Evolutionary conservation across 2,329 filamentous ascomycete species (phyloP).

Genomic region (Nemania sp.): DNA sequence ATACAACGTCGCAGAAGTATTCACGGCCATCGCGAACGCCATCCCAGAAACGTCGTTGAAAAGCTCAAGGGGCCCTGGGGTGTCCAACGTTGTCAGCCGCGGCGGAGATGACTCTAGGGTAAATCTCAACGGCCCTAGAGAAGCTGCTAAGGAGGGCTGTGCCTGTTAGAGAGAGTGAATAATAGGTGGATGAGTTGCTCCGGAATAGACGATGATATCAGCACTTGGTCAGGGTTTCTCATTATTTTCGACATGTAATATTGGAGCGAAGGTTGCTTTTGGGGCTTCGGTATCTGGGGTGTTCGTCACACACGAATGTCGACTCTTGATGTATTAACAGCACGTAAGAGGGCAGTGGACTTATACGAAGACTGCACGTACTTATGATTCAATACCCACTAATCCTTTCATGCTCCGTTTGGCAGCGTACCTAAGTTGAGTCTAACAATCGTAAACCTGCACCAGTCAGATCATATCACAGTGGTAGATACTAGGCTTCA

Average conservation of each 20-base stretch:
- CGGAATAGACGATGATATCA: conserved; percentile 18
- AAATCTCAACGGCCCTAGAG: conserved; percentile 74
- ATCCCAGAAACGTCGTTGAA: conserved; percentile 97
- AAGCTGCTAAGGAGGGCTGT: conserved; percentile 86
- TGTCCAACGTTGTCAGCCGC: conserved; percentile 61
- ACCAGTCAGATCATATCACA: too few species aligned
- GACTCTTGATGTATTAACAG: conserved; percentile 31
- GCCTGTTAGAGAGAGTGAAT: conserved; percentile 66
- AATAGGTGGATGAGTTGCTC: conserved; percentile 7
- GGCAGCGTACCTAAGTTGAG: conserved; percentile 4
- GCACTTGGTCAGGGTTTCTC: conserved; percentile 21
- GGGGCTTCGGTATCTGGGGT: conserved; percentile 16
- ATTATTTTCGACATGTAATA: conserved; percentile 37
- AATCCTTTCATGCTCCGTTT: conserved; percentile 6
- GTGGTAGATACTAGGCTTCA: too few species aligned
- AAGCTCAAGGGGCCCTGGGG: conserved; percentile 74
- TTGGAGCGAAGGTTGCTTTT: conserved; percentile 35
- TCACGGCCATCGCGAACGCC: conserved; percentile 96
- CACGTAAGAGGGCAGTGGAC: conserved; percentile 22
- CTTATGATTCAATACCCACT: conserved; percentile 24
- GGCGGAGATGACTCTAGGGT: conserved; percentile 73
- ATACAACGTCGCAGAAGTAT: conserved; percentile 91
- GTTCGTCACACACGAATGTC: conserved; percentile 28
- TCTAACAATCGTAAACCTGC: too few species aligned
- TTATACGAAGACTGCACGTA: conserved; percentile 17